Evolutionary conservation across 768 basidiomycete genomes (phyloP), one percentile per base, ranked within the genome.

Genomic region (Arthromyces matolae): DNA sequence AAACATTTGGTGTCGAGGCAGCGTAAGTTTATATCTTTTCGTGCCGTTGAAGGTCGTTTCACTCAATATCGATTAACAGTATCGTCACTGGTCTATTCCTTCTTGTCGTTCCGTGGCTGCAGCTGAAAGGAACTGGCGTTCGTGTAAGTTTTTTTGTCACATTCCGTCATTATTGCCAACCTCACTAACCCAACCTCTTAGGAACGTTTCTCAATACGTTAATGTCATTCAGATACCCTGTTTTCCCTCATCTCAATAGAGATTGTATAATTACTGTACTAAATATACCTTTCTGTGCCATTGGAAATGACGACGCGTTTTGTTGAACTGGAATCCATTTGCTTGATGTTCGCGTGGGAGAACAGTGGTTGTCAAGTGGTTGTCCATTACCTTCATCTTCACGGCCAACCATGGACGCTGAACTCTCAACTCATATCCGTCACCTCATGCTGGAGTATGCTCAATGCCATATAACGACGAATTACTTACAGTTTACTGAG

Each of bases 1-100:
- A 83, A 50, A 77, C 79, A 5, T 78, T 83, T 55, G 82, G 83
- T 5, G 70, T 71, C 35, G 83, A 85, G 62, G 77, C 81, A 27
- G 82, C 83, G 70, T 78, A 60, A 60, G 78, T 71, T 20, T 23
- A 13, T 2, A 20, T 36, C 28, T 5, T 22, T 16, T 16, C 6
- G 2, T 29, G n/a, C 29, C 29, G 14, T 31, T 31, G 28, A 13
- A 39, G 49, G 8, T 12, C 14, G 13, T 10, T 37, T 33, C 45
- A 34, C 22, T 27, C 22, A 9, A 25, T 27, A 34, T 29, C 10
- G 27, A 13, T 35, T n/a, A n/a, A n/a, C n/a, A 77, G 77, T 3
- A 73, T 81, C 46, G 79, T 78, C 9, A 65, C 69, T 0, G 79
- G 64, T 0, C 53, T 80, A 6, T 81, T 80, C 65, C 20, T 81